Base-by-base conservation (phyloP, 2,329 filamentous ascomycete species). In the Sporothrix mexicana region DNA sequence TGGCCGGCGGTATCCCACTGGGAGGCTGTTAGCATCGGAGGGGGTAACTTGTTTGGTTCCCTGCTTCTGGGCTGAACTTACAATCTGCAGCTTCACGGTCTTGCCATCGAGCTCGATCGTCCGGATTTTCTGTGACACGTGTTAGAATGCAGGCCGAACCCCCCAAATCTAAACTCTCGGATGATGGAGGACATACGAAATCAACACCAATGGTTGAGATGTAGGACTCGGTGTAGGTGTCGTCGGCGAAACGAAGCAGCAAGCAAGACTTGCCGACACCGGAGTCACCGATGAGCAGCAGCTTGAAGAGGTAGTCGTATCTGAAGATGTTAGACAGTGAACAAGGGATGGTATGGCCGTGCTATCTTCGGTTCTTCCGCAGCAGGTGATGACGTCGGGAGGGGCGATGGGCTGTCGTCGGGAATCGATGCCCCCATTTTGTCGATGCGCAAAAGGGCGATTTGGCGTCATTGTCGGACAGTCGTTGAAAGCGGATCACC, bases 291-390 rank as follows among this genome's bases (percentile, higher is more conserved):
- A 99, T 99, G 88, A 99, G 95, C 85, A 99, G 93, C 78, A 99
- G 94, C 91, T 99, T 99, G 91, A 99, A 99, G 81, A 99, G 94
- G 85, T 99, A 99, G 84, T 99, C 96, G 93, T 99, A 99, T 96
- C 96, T 98, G 81, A 74, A 73, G 67, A 30, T 6, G 53, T 66
- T 61, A 70, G 69, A 72, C 49, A 36, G 0, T 13, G 30, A 36
- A 36, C 30, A 36, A 36, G 3, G 30, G 30, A 36, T 36, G 30
- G 30, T 36, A 36, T 36, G 30, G 30, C 30, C 1, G 3, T 36
- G 30, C 7, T 36, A 36, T 36, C 5, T 36, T 36, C 30, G 7
- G 30, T 6, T 36, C 30, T 36, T 36, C 30, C 30, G 43, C 7
- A 25, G 36, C 51, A 17, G 41, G 8, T 13, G 23, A 49, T 30